These are phyloP conservation scores for Acephala macrosclerotiorum DNA, from an alignment of 2,329 filamentous ascomycete genomes.

Conservation along the genomic window DNA sequence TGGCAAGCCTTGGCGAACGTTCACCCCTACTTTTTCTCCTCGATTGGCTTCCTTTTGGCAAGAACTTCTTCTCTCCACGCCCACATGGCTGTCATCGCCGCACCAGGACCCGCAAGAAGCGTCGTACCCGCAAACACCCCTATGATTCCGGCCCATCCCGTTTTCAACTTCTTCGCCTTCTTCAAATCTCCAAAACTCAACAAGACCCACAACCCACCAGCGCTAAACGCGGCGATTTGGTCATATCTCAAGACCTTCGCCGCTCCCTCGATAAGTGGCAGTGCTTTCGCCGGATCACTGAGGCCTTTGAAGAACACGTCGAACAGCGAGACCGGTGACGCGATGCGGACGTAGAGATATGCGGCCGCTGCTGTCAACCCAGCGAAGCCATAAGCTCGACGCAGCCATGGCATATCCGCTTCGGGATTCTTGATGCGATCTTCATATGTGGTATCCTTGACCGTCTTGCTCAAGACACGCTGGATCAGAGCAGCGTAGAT, in stretches of 20 bases:
- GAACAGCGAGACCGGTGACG: conserved; percentile 30
- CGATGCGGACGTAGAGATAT: conserved; percentile 31
- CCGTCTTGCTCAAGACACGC: conserved; percentile 27
- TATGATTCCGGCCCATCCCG: conserved; percentile 38
- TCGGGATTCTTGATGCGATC: conserved; percentile 33
- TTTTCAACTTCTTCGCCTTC: conserved; percentile 39
- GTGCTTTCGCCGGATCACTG: conserved; percentile 33
- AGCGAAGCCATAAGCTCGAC: conserved; percentile 34
- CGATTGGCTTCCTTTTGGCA: conserved; percentile 25
- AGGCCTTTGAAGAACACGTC: conserved; percentile 37
- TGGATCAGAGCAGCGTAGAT: conserved; percentile 34
- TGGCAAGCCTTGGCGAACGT: background rate
- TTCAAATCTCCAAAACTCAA: conserved; percentile 46
- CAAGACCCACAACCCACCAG: conserved; percentile 41
- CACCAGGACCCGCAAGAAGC: conserved; percentile 42
- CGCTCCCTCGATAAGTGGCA: conserved; percentile 18
- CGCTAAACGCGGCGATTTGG: conserved; percentile 36
- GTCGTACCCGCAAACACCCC: conserved; percentile 28
- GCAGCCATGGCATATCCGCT: conserved; percentile 38
- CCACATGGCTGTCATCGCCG: conserved; percentile 42
- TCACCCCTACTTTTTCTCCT: conserved; percentile 6
- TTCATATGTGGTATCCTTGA: conserved; percentile 33
- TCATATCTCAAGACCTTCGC: conserved; percentile 33
- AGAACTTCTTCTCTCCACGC: conserved; percentile 47
- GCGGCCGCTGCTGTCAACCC: conserved; percentile 16